Evolutionary conservation across 2,329 filamentous ascomycete genomes (phyloP), one percentile per base, ranked within the genome.

Genomic region (Monosporascus sp.): DNA sequence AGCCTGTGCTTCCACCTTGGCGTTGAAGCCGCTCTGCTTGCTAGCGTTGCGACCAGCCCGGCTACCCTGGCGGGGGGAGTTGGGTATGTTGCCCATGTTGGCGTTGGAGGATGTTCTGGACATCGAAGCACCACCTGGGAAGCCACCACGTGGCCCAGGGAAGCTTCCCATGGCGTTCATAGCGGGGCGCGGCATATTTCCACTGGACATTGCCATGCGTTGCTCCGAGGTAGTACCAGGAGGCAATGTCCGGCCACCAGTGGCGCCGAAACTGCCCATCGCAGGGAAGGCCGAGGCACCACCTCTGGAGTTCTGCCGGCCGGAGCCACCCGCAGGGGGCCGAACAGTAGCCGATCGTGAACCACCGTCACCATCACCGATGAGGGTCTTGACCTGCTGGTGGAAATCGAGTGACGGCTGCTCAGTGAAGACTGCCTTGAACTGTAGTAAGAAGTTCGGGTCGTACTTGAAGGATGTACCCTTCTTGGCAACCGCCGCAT

Each of bases 331-430:
- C 38, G 72, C 75, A 52, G 81, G 75, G 65, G 87, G 76, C 72
- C 87, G 70, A 70, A 85, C 72, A 68, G 84, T 73, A 69, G 81
- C 70, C 71, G 87, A 76, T 73, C 89, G 74, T 48, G 43, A 46
- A 17, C 77, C 72, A 54, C 82, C 80, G 53, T 88, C 84, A 38
- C 78, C 77, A 59, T 96, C 92, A 53, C 93, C 93, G 60, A 99
- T 85, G 71, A 76, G 87, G 79, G 73, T 88, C 86, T 81, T 93
- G 80, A 99, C 85, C 66, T 94, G 92, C 60, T 87, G 80, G 67
- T 95, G 89, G 83, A 96, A 99, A 67, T 97, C 93, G 44, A 92
- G 72, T 1, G 91, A 96, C 15, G 94, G 94, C 75, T 97, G 95
- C 77, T 99, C 94, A 58, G 90, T 95, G 75, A 97, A 99, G 20